Percentiles rank a stretch among this genome's conserved stretches.
These are phyloP conservation scores for Rhododendron williamsianum DNA, from an alignment of 148 eudicot genomes.

Conservation along the genomic window DNA sequence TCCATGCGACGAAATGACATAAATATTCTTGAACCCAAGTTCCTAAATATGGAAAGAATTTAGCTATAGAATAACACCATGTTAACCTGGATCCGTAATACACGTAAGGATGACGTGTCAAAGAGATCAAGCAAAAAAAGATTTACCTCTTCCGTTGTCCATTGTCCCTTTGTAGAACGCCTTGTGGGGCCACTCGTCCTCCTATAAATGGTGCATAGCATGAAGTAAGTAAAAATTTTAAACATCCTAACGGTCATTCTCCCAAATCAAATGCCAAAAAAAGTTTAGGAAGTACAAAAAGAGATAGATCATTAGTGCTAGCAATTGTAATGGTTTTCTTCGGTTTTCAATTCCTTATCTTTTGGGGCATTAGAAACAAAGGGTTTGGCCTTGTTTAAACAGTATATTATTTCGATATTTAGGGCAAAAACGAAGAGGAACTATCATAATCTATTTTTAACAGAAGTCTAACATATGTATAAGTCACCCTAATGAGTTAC, in stretches of 20 bases:
- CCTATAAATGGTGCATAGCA: slow-evolving; percentile 33
- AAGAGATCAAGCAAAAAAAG: not conserved
- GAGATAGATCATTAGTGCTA: not conserved
- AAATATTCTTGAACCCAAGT: not conserved
- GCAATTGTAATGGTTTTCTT: not conserved
- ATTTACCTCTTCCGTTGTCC: slow-evolving; percentile 91
- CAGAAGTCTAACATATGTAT: not conserved
- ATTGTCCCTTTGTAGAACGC: slow-evolving; percentile 95
- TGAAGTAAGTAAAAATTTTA: not conserved
- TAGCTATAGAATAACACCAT: not conserved
- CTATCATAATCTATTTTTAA: not conserved
- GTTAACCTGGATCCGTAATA: not conserved
- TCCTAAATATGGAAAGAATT: not conserved
- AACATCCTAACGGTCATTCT: slow-evolving; percentile 4
- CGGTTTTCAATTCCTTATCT: not conserved
- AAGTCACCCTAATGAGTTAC: not conserved
- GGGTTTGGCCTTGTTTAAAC: not conserved
- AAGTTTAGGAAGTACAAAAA: too few species aligned
- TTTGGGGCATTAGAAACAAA: not conserved
- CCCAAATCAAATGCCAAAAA: not conserved
- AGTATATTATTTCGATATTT: not conserved
- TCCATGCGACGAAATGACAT: not conserved
- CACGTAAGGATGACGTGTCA: not conserved
- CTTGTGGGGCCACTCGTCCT: slow-evolving; percentile 96
- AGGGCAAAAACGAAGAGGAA: not conserved